A percentile compares a stretch with the other conserved stretches of the same genome.
Conservation (phyloP, 2,329 filamentous ascomycete genomes). For the Capronia epimyces region DNA sequence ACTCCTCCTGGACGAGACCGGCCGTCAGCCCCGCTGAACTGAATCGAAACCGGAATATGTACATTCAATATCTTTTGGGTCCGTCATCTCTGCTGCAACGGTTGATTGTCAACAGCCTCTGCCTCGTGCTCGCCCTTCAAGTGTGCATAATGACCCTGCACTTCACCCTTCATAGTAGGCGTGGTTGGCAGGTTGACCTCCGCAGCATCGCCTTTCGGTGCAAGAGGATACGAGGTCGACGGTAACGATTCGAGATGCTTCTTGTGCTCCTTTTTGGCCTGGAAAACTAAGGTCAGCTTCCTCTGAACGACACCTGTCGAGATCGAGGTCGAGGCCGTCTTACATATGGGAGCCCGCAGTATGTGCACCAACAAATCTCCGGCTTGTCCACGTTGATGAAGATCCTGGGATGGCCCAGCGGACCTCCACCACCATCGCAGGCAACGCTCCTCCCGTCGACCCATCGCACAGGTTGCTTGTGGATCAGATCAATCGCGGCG, state of each 20-base stretch:
- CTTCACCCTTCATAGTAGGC: slow-evolving; percentile 24
- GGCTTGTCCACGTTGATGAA: slow-evolving; percentile 99
- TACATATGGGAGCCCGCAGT: slow-evolving; percentile 92
- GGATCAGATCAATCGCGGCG: slow-evolving; percentile 90
- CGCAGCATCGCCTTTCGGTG: slow-evolving; percentile 53
- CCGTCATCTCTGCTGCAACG: slow-evolving; percentile 21
- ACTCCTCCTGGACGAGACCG: too few relatives aligned
- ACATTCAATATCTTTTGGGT: slow-evolving; percentile 1
- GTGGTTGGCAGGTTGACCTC: slow-evolving; percentile 54
- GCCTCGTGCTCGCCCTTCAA: slow-evolving; percentile 26
- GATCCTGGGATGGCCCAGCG: slow-evolving; percentile 82
- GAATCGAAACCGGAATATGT: slow-evolving; percentile 11
- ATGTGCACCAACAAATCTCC: slow-evolving; percentile 81
- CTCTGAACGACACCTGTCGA: slow-evolving; percentile 4
- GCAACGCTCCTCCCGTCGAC: slow-evolving; percentile 72
- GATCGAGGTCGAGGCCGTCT: slow-evolving; percentile 40
- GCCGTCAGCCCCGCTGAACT: too few relatives aligned
- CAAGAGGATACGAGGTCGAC: slow-evolving; percentile 73
- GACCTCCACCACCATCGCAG: slow-evolving; percentile 89
- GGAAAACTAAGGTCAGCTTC: slow-evolving; percentile 1
- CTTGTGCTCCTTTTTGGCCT: slow-evolving; percentile 89
- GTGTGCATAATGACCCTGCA: slow-evolving; percentile 25
- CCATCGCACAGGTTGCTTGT: slow-evolving; percentile 93
- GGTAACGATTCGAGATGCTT: slow-evolving; percentile 77
- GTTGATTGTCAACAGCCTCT: slow-evolving; percentile 9